Percentiles rank a stretch among this genome's conserved stretches.
Conservation (phyloP, 129 eudicot genomes). For the Pittosporum tobira region DNA sequence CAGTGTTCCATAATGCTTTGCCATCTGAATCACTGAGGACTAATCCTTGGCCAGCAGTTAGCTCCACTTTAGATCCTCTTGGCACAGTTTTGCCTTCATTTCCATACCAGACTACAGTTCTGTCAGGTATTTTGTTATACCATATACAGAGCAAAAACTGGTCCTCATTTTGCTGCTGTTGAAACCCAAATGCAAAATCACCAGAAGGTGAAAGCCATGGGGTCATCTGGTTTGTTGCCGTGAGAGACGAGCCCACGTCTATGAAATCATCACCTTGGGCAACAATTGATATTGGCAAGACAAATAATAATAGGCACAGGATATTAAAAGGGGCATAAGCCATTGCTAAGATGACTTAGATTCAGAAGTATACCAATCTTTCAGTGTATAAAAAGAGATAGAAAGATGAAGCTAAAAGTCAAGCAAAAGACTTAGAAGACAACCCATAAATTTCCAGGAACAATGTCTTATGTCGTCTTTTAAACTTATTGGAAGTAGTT, state of each 20-base stretch:
- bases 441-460: no score
- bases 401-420: no score
- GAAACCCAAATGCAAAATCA: conserved; percentile 49
- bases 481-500: no score
- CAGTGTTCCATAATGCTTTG: conserved; percentile 16
- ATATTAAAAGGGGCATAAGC: not conserved
- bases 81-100: conserved; percentile 11
- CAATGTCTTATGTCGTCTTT: no score
- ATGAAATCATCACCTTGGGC: conserved; percentile 23
- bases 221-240: conserved; percentile 14
- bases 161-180: conserved; percentile 13
- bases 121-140: conserved; percentile 38
- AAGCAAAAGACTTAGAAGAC: no score
- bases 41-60: conserved; percentile 22
- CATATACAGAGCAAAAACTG: conserved; percentile 19
- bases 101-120: conserved; percentile 39
- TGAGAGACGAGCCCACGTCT: conserved; percentile 22
- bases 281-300: conserved; percentile 11
- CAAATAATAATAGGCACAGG: not conserved
- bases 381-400: no score
- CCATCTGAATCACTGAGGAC: conserved; percentile 39
- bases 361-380: no score
- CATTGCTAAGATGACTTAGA: no score
- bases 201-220: conserved; percentile 44
- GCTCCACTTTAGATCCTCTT: conserved; percentile 30